Base-by-base conservation (phyloP, 805 yeast genomes). In the Barnettozyma wickerhamii region DNA sequence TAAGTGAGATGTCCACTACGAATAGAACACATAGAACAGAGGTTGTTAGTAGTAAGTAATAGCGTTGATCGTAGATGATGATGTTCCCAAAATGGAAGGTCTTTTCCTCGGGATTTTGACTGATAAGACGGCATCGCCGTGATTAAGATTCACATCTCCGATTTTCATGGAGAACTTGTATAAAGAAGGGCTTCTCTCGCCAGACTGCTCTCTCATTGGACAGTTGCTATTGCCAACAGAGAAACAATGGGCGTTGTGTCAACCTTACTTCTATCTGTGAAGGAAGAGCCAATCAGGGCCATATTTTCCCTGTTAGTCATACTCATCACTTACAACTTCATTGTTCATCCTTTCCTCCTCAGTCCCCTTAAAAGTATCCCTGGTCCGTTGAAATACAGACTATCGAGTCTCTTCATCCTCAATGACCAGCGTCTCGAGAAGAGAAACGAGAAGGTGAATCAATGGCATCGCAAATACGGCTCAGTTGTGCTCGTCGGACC, bases 401-500 rank as follows among this genome's bases (percentile, higher is more conserved):
- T 78, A 13, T 58, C 80, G 2, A 54, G 56, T 18, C 60, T 65
- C 23, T 64, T 65, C 56, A 65, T 67, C 15, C 57, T 71, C 27
- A 69, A 68, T 39, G 63, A 61, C 34, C 65, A 72, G 31, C 65
- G 77, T 64, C 45, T 59, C 10, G 77, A 72, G 43, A 68, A 72
- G 43, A 66, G 84, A 41, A 77, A 69, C 45, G 61, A 63, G 24
- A 64, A 61, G 28, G 72, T 81, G 3, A 72, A 77, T 41, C 30
- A 53, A 4, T 59, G 81, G 42, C 90, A 83, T 51, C 35, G 55
- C 34, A 55, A 62, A 42, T 79, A 79, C 50, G 90, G 89, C 2
- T 72, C 81, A 7, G 74, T 81, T 4, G 78, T 83, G 5, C 64
- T 83, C 18, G 58, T 83, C 12, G 69, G 78, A 1, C 88, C 89